phyloP scores from a whole-genome alignment of 1,284 basidiomycete genomes.

The Microstroma glucosiphilum region DNA sequence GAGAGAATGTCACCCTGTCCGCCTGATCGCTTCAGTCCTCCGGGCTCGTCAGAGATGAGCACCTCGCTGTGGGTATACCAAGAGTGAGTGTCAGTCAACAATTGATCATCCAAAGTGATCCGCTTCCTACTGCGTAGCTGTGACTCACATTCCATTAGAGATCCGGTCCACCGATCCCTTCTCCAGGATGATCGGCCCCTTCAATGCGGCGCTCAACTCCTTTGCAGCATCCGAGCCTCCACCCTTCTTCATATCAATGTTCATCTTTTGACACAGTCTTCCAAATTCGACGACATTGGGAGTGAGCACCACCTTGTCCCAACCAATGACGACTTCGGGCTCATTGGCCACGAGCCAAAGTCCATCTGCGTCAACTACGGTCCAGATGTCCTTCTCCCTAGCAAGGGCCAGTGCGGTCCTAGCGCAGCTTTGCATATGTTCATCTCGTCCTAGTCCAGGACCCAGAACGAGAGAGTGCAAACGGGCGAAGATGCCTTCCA shows the following conservation, averaged over 20 bases:
- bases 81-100: background rate
- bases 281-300: conserved; percentile 93
- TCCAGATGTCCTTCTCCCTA: conserved; percentile 65
- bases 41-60: conserved; percentile 64
- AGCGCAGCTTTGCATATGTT: conserved; percentile 74
- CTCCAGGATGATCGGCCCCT: conserved; percentile 83
- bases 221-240: conserved; percentile 48
- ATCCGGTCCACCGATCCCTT: conserved; percentile 62
- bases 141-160: conserved; percentile 23
- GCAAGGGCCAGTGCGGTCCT: conserved; percentile 55
- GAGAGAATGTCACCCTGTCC: conserved; percentile 92
- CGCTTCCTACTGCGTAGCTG: background rate
- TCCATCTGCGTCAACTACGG: conserved; percentile 90
- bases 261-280: conserved; percentile 69
- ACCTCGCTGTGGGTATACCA: conserved; percentile 54
- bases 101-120: no score
- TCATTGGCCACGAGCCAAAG: conserved; percentile 73
- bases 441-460: conserved; percentile 68
- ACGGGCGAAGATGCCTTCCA: conserved; percentile 68
- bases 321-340: conserved; percentile 68
- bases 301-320: conserved; percentile 73
- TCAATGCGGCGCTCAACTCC: conserved; percentile 64
- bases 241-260: conserved; percentile 49
- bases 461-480: conserved; percentile 88
- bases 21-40: conserved; percentile 84